Evolutionary conservation across 108 stramenopile species (phyloP), one percentile per base, ranked within the genome.

Genomic region (Cyclostephanos invisitatus): DNA sequence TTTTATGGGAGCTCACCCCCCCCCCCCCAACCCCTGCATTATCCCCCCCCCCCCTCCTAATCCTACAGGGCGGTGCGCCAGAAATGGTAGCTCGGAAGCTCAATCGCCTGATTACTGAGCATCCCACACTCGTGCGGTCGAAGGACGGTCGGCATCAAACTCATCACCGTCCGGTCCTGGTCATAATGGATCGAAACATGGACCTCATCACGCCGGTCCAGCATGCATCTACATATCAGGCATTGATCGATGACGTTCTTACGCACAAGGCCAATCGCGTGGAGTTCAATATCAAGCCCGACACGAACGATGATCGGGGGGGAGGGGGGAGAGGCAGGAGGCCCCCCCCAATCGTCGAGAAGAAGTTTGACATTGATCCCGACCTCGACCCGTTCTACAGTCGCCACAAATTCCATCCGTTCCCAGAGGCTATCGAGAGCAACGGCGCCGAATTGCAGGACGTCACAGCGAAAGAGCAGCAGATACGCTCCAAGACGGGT

Each of bases 391-490:
- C 89, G 2, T 95, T 96, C 69, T 94, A 94, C 68, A 72, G 75
- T 50, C 73, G 81, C n/a, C 94, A 96, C 72, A 96, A 96, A 72
- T 98, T 96, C 72, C 79, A 91, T 50, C 91, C 96, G 5, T 98
- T 99, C 66, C 98, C 98, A 3, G 97, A 97, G 64, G 98, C 97
- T 8, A 96, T 99, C 64, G 98, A 99, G 65, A 88, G 88, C 59
- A 97, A 98, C 70, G 96, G 94, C 18, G 63, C 85, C 8, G 98
- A 97, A 59, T 90, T 99, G 61, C 93, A 98, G 73, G 92, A 94
- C 58, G 96, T 98, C 44, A 87, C 89, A 0, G 74, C 72, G 7
- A 79, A 83, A 42, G 92, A 97, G 72, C 81, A 86, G 70, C 87
- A 84, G 50, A 89, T 93, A 58, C 89, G 93, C 24, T 83, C 84